Conservation (phyloP, 306 rosid species). For the Hippophae rhamnoides region DNA sequence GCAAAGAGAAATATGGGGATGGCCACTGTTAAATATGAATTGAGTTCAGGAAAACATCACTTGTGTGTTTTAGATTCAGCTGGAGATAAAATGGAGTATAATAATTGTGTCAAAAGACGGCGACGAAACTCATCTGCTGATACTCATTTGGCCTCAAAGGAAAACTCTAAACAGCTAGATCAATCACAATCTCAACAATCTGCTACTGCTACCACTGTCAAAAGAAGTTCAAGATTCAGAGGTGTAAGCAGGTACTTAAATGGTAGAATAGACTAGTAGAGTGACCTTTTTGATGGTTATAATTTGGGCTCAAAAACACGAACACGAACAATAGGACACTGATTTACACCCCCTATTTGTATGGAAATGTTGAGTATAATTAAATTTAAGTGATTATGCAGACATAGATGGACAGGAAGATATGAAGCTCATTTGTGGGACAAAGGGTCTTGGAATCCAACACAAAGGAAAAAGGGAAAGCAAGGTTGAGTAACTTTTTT, state of each 20-base stretch:
- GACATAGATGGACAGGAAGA: constrained; percentile 41
- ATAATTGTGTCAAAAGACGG: constrained; percentile 40
- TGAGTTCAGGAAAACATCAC: constrained; percentile 24
- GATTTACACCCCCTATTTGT: too few relatives aligned
- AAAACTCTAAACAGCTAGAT: constrained; percentile 21
- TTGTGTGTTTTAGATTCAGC: constrained; percentile 32
- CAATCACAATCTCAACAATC: constrained; percentile 23
- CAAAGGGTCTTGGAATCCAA: constrained; percentile 45
- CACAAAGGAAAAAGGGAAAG: constrained; percentile 43
- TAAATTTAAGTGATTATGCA: not conserved
- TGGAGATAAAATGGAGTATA: not conserved
- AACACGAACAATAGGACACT: too few relatives aligned
- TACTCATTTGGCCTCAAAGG: constrained; percentile 15
- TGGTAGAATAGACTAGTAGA: too few relatives aligned
- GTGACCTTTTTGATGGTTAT: too few relatives aligned
- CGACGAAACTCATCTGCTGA: constrained; percentile 29
- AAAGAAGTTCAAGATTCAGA: constrained; percentile 39
- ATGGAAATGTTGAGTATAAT: not conserved
- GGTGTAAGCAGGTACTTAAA: constrained; percentile 32
- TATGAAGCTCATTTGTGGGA: constrained; percentile 48
- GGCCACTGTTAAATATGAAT: constrained; percentile 31
- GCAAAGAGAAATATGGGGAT: constrained; percentile 33
- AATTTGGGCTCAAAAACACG: too few relatives aligned
- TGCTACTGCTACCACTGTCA: constrained; percentile 15
- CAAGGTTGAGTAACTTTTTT: constrained; percentile 20